Conservation (phyloP, 1,139 yeast genomes). For the Magnusiomyces sp. region DNA sequence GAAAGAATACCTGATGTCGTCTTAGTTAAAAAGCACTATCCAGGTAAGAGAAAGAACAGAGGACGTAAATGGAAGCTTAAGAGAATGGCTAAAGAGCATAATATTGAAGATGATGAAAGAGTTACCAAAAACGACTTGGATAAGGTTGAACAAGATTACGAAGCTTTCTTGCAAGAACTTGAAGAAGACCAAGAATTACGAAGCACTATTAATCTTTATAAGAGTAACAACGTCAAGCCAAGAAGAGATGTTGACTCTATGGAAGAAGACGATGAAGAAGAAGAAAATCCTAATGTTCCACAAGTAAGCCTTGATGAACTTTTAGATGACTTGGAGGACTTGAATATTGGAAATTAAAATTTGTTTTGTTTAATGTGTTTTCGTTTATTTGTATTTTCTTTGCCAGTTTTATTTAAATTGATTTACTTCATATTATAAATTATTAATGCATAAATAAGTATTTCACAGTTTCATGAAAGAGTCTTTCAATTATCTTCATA, state of each 20-base stretch:
- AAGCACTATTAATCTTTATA: slow-evolving; percentile 81
- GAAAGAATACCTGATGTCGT: slow-evolving; percentile 70
- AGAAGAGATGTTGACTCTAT: slow-evolving; percentile 8
- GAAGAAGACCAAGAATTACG: slow-evolving; percentile 96
- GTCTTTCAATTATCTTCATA: no score
- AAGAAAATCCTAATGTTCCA: slow-evolving; percentile 10
- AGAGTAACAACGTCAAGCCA: slow-evolving; percentile 29
- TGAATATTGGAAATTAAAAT: slow-evolving; percentile 11
- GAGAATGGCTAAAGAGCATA: slow-evolving; percentile 96
- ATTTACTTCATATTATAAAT: neutral
- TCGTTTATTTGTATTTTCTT: neutral
- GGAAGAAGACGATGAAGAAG: slow-evolving; percentile 11
- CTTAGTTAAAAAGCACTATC: slow-evolving; percentile 83
- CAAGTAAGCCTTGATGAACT: slow-evolving; percentile 15
- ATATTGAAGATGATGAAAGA: slow-evolving; percentile 65
- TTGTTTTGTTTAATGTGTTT: neutral
- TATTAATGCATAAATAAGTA: no score
- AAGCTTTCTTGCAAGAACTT: slow-evolving; percentile 88
- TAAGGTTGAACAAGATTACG: slow-evolving; percentile 91
- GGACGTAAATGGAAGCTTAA: slow-evolving; percentile 91
- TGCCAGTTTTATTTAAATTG: neutral
- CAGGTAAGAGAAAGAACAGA: slow-evolving; percentile 65
- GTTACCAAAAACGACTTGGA: slow-evolving; percentile 83
- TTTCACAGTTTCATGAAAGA: no score
- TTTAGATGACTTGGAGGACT: slow-evolving; percentile 15